Conservation (phyloP, 768 basidiomycete species). For the Leucogyrophana mollusca region DNA sequence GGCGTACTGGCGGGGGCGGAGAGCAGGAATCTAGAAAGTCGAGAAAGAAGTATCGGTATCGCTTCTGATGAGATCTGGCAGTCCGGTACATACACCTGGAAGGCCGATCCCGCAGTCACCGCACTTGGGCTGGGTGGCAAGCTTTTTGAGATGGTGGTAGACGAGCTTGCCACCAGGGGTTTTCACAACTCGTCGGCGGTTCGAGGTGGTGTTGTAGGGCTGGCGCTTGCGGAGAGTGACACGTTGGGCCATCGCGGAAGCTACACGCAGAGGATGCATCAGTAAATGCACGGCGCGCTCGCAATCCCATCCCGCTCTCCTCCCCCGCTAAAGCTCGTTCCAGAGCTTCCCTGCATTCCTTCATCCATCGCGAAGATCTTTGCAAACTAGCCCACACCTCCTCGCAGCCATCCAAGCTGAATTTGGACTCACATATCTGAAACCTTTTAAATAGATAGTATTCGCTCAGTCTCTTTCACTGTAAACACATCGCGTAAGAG, state of each 20-base stretch:
- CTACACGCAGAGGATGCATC: conserved; percentile 11
- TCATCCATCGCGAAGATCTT: too few relatives aligned
- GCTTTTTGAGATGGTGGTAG: conserved; percentile 98
- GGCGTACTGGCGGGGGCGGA: conserved; percentile 94
- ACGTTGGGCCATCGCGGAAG: conserved; percentile 86
- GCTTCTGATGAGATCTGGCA: background rate
- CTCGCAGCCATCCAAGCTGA: too few relatives aligned
- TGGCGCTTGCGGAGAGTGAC: conserved; percentile 99
- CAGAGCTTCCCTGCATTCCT: too few relatives aligned
- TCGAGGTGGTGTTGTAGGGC: conserved; percentile 97
- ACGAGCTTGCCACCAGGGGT: conserved; percentile 98
- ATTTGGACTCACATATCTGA: conserved; percentile 6
- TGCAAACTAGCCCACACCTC: too few relatives aligned
- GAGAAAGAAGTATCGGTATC: conserved; percentile 1
- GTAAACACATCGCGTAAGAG: too few relatives aligned
- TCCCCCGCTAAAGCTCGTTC: too few relatives aligned
- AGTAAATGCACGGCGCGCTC: too few relatives aligned
- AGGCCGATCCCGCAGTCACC: conserved; percentile 97
- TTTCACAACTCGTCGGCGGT: conserved; percentile 93
- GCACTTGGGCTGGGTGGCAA: conserved; percentile 88
- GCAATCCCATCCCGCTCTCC: too few relatives aligned
- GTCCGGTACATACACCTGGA: conserved; percentile 82
- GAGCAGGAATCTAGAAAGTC: conserved; percentile 74
- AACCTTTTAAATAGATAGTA: too few relatives aligned
- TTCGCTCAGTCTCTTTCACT: too few relatives aligned